A percentile compares a stretch with the other conserved stretches of the same genome.
phyloP scores from a whole-genome alignment of 805 yeast genomes.

The Alloascoidea africana region DNA sequence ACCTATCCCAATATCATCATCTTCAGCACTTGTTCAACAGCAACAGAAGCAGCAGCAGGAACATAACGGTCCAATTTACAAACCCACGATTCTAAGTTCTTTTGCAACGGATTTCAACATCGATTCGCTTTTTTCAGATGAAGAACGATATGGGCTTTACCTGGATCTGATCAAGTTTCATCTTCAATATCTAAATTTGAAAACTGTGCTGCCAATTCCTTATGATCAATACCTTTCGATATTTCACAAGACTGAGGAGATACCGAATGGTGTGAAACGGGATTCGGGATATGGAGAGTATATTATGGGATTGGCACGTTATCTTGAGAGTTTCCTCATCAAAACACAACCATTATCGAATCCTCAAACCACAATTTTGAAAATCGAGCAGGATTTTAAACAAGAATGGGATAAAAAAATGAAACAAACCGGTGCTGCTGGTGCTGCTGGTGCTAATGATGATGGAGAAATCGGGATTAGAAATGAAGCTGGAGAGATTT shows the following conservation, averaged over 20 bases:
- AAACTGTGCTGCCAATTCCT: slow-evolving; percentile 17
- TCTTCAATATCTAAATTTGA: slow-evolving; percentile 36
- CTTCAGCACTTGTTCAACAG: slow-evolving; percentile 7
- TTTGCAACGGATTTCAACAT: slow-evolving; percentile 34
- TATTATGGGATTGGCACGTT: slow-evolving; percentile 27
- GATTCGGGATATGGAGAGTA: slow-evolving; percentile 27
- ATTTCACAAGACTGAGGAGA: slow-evolving; percentile 25
- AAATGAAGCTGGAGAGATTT: slow-evolving; percentile 17
- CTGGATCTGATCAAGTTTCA: slow-evolving; percentile 41
- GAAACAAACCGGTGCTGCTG: slow-evolving; percentile 5
- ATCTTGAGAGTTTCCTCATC: slow-evolving; percentile 31
- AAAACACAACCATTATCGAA: slow-evolving; percentile 34
- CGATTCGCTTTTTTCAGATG: slow-evolving; percentile 34
- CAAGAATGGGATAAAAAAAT: slow-evolving; percentile 10
- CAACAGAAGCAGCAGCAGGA: slow-evolving; percentile 11
- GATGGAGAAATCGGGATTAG: slow-evolving; percentile 4
- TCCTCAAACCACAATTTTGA: slow-evolving; percentile 17
- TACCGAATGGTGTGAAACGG: slow-evolving; percentile 13
- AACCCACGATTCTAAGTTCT: slow-evolving; percentile 28
- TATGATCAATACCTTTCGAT: slow-evolving; percentile 36
- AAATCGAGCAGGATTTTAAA: slow-evolving; percentile 15
- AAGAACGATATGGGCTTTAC: slow-evolving; percentile 49
- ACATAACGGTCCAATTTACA: too few species aligned
- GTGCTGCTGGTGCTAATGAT: slow-evolving; percentile 3
- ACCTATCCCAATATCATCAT: slow-evolving; percentile 9